Percentiles rank a stretch among this genome's conserved stretches.
Evolutionary conservation across 75 land plant species (phyloP).

Genomic region (Pinus tabuliformis): DNA sequence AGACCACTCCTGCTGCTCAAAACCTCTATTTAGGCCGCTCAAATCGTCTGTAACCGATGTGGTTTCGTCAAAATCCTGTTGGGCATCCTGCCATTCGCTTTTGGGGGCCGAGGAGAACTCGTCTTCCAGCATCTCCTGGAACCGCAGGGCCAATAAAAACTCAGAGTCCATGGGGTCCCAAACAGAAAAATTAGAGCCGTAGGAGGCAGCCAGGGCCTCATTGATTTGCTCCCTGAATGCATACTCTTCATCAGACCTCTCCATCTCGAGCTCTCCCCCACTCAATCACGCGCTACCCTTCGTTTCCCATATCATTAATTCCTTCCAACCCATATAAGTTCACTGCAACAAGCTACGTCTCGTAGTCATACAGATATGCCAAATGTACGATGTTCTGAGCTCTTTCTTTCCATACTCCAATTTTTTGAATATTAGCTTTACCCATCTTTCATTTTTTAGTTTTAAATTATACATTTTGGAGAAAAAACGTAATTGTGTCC

Average conservation of each 20-base stretch:
- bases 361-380: no score
- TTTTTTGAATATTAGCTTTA: no score
- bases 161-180: constrained; percentile 16
- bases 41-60: not conserved
- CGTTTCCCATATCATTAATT: no score
- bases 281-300: no score
- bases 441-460: no score
- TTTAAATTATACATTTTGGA: no score
- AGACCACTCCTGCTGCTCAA: constrained; percentile 4
- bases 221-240: constrained; percentile 36
- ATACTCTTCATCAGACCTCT: constrained; percentile 15
- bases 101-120: not conserved
- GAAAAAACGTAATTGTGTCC: no score
- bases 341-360: no score
- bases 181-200: not conserved
- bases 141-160: constrained; percentile 7
- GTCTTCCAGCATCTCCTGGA: constrained; percentile 11
- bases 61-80: not conserved
- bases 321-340: no score
- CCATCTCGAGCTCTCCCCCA: not conserved
- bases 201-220: constrained; percentile 31
- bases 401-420: no score
- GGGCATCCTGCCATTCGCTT: constrained; percentile 6
- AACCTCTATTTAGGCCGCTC: not conserved
- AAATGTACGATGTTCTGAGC: no score